phyloP scores from a whole-genome alignment of 2,329 filamentous ascomycete species.

The Trichoderma polysporum region DNA sequence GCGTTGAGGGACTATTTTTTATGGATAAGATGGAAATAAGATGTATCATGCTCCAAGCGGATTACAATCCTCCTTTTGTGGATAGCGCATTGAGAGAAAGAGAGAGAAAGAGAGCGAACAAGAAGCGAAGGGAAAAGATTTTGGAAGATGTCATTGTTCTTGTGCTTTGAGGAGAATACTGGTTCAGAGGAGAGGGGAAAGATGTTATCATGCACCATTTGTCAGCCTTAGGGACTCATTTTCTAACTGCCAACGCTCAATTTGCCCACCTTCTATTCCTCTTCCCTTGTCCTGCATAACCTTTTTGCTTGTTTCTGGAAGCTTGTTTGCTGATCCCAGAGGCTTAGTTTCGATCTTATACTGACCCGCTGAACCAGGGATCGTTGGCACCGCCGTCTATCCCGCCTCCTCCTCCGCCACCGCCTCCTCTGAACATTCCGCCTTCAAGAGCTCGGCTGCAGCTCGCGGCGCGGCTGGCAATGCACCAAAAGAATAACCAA shows the following conservation, averaged over 20 bases:
- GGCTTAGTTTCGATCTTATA: conserved; percentile 58
- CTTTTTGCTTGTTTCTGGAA: background rate
- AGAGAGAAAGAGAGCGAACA: conserved; percentile 6
- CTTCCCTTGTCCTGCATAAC: conserved; percentile 11
- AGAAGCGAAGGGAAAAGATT: conserved; percentile 11
- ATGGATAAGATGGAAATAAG: conserved; percentile 15
- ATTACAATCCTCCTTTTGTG: background rate
- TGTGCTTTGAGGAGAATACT: conserved; percentile 7
- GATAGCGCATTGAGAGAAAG: conserved; percentile 16
- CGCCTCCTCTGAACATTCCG: conserved; percentile 77
- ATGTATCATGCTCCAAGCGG: conserved; percentile 3
- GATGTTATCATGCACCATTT: conserved; percentile 21
- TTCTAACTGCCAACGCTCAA: conserved; percentile 18
- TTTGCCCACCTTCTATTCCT: conserved; percentile 17
- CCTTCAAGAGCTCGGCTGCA: conserved; percentile 85
- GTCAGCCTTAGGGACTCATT: conserved; percentile 24
- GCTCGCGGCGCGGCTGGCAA: conserved; percentile 81
- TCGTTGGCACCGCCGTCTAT: conserved; percentile 59
- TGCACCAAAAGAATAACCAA: conserved; percentile 65
- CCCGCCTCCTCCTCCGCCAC: conserved; percentile 62
- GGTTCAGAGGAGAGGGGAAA: conserved; percentile 22
- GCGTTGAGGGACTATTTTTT: background rate
- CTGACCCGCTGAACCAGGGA: conserved; percentile 52
- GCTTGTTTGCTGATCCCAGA: conserved; percentile 20
- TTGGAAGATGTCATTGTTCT: conserved; percentile 10